Evolutionary conservation across 352 stramenopile species (phyloP).

Genomic region (Thalassiosira exigua): DNA sequence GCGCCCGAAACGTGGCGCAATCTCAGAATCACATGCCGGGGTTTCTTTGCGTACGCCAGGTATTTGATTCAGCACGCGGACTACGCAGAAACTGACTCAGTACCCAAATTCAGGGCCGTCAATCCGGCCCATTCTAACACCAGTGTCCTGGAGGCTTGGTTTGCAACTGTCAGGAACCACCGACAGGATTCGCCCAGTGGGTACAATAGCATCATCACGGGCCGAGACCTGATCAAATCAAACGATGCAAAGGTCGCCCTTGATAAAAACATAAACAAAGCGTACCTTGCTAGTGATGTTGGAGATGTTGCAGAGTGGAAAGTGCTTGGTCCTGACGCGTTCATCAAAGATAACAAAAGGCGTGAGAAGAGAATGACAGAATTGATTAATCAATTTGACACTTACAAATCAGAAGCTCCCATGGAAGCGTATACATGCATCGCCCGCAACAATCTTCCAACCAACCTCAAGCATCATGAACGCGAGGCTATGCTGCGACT

Average conservation of each 20-base stretch:
- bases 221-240: not conserved
- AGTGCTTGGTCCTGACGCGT: not conserved
- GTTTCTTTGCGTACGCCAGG: not conserved
- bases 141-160: constrained; percentile 19
- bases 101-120: constrained; percentile 2
- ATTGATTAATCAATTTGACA: not conserved
- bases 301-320: constrained; percentile 6
- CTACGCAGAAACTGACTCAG: not conserved
- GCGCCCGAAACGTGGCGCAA: not conserved
- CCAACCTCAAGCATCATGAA: not conserved
- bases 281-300: constrained; percentile 1
- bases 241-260: not conserved
- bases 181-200: not conserved
- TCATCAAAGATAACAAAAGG: not conserved
- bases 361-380: not conserved
- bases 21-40: not conserved
- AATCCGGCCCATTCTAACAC: constrained; percentile 8
- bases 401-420: not conserved
- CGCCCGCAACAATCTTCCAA: not conserved
- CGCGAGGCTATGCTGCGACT: not conserved
- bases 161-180: not conserved
- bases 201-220: not conserved
- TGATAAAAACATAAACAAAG: not conserved
- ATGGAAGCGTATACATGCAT: not conserved
- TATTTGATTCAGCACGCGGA: not conserved